phyloP scores from a whole-genome alignment of 2,329 filamentous ascomycete species.

The Phaeosphaeriaceae sp. region DNA sequence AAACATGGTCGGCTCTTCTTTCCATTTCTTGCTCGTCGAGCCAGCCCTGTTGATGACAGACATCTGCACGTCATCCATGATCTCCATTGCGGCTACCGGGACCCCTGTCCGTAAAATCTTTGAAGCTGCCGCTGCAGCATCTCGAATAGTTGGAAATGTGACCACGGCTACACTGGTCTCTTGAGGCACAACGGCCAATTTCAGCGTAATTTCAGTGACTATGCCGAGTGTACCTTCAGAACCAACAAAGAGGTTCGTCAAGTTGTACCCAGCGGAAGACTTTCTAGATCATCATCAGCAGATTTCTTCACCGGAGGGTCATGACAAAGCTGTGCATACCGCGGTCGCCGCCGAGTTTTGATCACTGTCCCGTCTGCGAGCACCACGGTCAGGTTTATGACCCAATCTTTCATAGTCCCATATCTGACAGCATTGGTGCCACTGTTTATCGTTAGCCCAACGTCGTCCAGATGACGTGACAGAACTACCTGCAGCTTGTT shows the following conservation, averaged over 20 bases:
- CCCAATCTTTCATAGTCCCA: conserved; percentile 88
- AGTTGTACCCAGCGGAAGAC: conserved; percentile 82
- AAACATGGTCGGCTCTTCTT: conserved; percentile 78
- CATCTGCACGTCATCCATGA: conserved; percentile 92
- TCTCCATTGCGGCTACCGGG: conserved; percentile 79
- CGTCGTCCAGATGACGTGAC: not conserved
- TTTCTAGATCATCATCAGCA: conserved; percentile 58
- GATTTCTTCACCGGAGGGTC: not conserved
- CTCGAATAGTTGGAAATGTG: conserved; percentile 77
- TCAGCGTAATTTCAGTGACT: conserved; percentile 83
- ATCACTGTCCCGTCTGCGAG: conserved; percentile 79
- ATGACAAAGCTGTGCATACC: conserved; percentile 44
- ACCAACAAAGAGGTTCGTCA: conserved; percentile 80
- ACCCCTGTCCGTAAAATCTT: conserved; percentile 78
- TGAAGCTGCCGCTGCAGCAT: conserved; percentile 76
- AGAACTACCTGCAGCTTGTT: conserved; percentile 64
- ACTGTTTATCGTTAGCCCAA: conserved; percentile 47
- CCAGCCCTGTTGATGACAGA: conserved; percentile 78
- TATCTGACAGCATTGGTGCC: conserved; percentile 83
- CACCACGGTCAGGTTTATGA: conserved; percentile 82
- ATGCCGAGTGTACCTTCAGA: conserved; percentile 83
- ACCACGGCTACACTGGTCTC: conserved; percentile 81
- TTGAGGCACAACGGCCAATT: conserved; percentile 77
- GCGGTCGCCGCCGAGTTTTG: conserved; percentile 78
- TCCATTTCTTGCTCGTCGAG: conserved; percentile 74